Evolutionary conservation across 768 basidiomycete species (phyloP).

Genomic region (Dendrothele bispora): DNA sequence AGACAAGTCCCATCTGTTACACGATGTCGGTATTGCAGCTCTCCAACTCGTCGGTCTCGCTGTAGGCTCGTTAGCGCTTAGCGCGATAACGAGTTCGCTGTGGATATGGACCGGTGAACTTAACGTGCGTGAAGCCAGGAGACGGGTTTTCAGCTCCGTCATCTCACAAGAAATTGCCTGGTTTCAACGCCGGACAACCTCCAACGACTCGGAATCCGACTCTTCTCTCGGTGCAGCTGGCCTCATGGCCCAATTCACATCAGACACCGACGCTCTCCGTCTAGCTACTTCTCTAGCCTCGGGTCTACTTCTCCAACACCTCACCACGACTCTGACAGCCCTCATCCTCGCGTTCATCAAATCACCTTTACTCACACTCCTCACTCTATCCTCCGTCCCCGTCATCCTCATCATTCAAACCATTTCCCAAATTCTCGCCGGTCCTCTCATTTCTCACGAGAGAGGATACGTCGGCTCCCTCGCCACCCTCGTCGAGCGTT

Average conservation of each 20-base stretch:
- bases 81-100: slow-evolving; percentile 70
- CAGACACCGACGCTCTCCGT: slow-evolving; percentile 91
- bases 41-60: slow-evolving; percentile 68
- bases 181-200: slow-evolving; percentile 63
- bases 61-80: slow-evolving; percentile 64
- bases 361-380: slow-evolving; percentile 82
- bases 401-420: slow-evolving; percentile 75
- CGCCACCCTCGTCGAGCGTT: slow-evolving; percentile 78
- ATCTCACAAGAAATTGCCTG: slow-evolving; percentile 77
- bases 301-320: slow-evolving; percentile 77
- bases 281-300: slow-evolving; percentile 78
- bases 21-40: slow-evolving; percentile 58
- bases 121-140: slow-evolving; percentile 67
- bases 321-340: slow-evolving; percentile 76
- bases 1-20: slow-evolving; percentile 53
- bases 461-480: slow-evolving; percentile 67
- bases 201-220: too few relatives aligned
- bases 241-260: slow-evolving; percentile 7
- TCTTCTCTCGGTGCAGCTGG: slow-evolving; percentile 4
- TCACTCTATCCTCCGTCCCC: slow-evolving; percentile 90
- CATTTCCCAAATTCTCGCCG: slow-evolving; percentile 67
- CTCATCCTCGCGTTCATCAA: slow-evolving; percentile 80
- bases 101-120: slow-evolving; percentile 91
- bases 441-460: slow-evolving; percentile 68
- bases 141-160: slow-evolving; percentile 67